Conservation (phyloP, 495 filamentous ascomycete genomes). For the Chaetomium cochliodes region DNA sequence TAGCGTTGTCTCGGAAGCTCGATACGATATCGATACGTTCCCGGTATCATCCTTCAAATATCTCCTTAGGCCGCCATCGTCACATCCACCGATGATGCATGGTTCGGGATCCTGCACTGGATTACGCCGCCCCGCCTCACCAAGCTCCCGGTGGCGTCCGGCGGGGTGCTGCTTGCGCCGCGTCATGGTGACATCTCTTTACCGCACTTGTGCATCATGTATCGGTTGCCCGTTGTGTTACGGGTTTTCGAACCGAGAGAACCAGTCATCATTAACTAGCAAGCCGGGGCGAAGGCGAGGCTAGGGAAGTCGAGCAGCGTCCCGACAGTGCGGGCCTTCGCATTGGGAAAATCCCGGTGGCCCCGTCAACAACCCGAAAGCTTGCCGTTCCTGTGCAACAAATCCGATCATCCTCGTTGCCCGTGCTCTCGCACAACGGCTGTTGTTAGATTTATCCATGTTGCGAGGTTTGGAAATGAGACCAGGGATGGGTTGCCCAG, state of each 20-base stretch:
- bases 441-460: background rate
- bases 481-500: slow-evolving; percentile 3
- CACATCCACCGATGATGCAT: background rate
- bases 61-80: background rate
- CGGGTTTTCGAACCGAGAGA: background rate
- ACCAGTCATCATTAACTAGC: background rate
- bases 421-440: background rate
- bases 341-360: slow-evolving; percentile 8
- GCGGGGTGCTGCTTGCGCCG: slow-evolving; percentile 4
- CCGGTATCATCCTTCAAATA: background rate
- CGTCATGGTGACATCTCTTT: slow-evolving; percentile 7
- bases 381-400: background rate
- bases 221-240: slow-evolving; percentile 9
- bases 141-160: slow-evolving; percentile 2
- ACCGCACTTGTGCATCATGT: background rate
- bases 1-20: slow-evolving; percentile 11
- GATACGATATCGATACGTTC: slow-evolving; percentile 2
- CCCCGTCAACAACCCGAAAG: background rate
- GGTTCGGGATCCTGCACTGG: background rate
- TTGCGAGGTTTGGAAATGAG: background rate
- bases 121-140: background rate
- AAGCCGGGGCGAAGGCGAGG: background rate
- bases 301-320: background rate
- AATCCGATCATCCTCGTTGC: background rate
- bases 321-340: slow-evolving; percentile 2